phyloP scores from a whole-genome alignment of 1,284 basidiomycete genomes.

The Gastroboletus turbinatus region DNA sequence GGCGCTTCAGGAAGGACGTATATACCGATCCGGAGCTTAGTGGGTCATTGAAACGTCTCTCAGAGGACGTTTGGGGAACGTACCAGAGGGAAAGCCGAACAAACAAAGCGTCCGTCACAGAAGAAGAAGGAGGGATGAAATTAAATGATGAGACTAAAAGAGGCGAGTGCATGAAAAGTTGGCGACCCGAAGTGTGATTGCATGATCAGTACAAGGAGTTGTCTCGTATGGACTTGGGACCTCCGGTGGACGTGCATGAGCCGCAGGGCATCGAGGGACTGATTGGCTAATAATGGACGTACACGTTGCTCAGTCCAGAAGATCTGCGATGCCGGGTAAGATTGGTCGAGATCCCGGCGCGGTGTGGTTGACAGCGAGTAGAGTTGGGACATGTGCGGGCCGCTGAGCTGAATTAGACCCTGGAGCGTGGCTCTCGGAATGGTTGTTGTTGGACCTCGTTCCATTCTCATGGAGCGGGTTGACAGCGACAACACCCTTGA shows the following conservation, averaged over 20 bases:
- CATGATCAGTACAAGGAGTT: constrained; percentile 17
- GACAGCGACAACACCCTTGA: constrained; percentile 28
- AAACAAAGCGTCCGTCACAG: constrained; percentile 33
- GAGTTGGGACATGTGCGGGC: constrained; percentile 18
- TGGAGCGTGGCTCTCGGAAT: constrained; percentile 24
- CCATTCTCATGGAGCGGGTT: constrained; percentile 30
- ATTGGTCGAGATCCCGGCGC: constrained; percentile 13
- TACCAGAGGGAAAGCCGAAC: constrained; percentile 26
- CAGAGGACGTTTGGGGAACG: constrained; percentile 27
- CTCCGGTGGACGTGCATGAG: constrained; percentile 20
- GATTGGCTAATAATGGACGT: constrained; percentile 20
- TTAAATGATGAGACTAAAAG: constrained; percentile 33
- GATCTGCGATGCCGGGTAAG: constrained; percentile 29
- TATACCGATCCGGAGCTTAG: constrained; percentile 30
- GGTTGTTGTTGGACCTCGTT: constrained; percentile 23
- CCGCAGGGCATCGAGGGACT: constrained; percentile 14
- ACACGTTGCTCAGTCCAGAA: constrained; percentile 20
- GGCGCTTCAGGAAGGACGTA: constrained; percentile 19
- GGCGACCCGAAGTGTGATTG: constrained; percentile 28
- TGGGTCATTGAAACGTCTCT: constrained; percentile 30
- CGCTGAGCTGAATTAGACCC: constrained; percentile 32
- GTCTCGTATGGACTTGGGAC: constrained; percentile 21
- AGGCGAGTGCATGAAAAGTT: constrained; percentile 21
- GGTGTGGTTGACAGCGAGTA: constrained; percentile 19
- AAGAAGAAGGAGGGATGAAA: constrained; percentile 28